Evolutionary conservation across 495 filamentous ascomycete genomes (phyloP), one percentile per base, ranked within the genome.

Genomic region (Aspergillus diversus): DNA sequence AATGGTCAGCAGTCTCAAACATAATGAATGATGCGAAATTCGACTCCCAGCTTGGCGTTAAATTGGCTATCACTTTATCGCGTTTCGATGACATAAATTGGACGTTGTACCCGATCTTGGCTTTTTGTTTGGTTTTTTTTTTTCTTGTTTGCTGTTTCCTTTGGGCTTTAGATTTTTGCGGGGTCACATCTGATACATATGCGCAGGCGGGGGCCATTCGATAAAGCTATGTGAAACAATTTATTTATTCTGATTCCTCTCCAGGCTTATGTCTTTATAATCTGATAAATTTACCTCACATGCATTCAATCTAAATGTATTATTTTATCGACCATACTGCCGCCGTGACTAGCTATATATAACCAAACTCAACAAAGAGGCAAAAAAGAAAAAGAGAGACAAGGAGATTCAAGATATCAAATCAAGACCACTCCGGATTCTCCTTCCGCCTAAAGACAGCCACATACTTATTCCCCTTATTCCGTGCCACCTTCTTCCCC

Each of bases 401-500:
- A 34, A 35, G 9, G 17, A 27, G 9, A 50, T 17, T n/a, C 16
- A 48, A 33, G 21, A 58, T 35, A 32, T 17, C 27, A 4, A 50
- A 31, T 17, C 27, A 50, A 64, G 76, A 69, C 91, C 90, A 96
- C 48, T 83, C 83, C 4, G 92, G 93, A 80, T 97, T 90, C 69
- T 87, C 88, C 71, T 89, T 77, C 64, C 95, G 85, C 71, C 89
- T 82, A 74, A 92, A 99, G 32, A 93, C 86, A 50, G 91, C 92
- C 43, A 97, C 89, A 73, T 89, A 93, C 77, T 97, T 98, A 63
- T 81, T 82, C 0, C 96, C 95, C 48, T 89, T 86, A 77, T 97
- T 95, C 73, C 95, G 86, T 63, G 88, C 86, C 7, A 99, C 95
- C 79, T 99, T 99, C 82, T 97, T 97, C 53, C 94, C 92, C 81